Evolutionary conservation across 306 rosid genomes (phyloP), one percentile per base, ranked within the genome.

Genomic region (Potentilla sterilis): DNA sequence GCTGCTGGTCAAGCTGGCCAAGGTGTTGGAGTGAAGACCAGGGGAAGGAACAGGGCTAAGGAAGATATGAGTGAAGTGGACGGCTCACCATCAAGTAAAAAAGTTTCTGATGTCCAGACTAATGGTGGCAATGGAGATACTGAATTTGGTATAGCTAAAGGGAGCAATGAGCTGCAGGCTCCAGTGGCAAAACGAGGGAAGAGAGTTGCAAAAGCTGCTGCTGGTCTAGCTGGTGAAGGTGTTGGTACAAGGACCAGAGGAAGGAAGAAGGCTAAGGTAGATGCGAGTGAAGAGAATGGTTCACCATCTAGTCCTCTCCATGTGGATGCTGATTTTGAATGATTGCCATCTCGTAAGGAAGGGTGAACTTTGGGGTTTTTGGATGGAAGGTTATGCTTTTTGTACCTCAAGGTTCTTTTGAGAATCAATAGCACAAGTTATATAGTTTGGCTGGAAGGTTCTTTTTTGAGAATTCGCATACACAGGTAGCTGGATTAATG

Each of bases 291-390:
- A 68, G 86, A 78, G 57, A 64, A 77, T 78, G 81, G 76, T 77
- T 83, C 85, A 2, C 87, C 89, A 37, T 84, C 84, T 57, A 83
- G 86, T 76, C 83, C 85, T 78, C 86, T 86, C 54, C 81, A 75
- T 43, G 65, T 86, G 80, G 85, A 81, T 16, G 77, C 22, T 38
- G 85, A 72, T 63, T 19, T 63, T 16, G 22, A 63, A 35, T 63
- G 44, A 63, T 18, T 32, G 22, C 66, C 16, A 63, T 16, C 14
- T 37, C 4, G 38, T 7, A 35, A 8, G 46, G 13, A 64, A 64
- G 44, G 22, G 22, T 35, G 43, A 64, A 61, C 41, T 0, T 61
- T 6, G 41, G 67, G 37, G n/a, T 37, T 19, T 61, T 11, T 32
- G 16, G 28, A 43, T 64, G 44, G 46, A 37, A 37, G 28, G 69